Conservation (phyloP, 2,329 filamentous ascomycete genomes). For the Cercospora brassicicola region DNA sequence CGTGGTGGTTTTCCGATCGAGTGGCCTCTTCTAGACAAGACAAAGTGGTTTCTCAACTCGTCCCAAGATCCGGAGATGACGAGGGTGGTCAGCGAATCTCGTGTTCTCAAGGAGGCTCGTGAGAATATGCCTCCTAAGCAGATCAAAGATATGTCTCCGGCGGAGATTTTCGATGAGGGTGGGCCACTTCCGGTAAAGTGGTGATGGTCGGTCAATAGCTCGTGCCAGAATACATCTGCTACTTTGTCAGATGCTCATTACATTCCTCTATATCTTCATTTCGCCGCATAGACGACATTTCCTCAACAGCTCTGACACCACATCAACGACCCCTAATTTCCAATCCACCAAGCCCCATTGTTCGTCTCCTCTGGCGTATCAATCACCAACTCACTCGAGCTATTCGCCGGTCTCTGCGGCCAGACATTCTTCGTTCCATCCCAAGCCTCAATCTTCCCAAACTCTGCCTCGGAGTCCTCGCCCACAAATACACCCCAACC, state of each 20-base stretch:
- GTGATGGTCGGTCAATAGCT: not conserved
- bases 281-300: too few species aligned
- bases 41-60: not conserved
- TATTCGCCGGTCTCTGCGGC: slow-evolving; percentile 46
- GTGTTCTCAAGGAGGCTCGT: not conserved
- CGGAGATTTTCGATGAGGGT: not conserved
- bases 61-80: not conserved
- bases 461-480: slow-evolving; percentile 39
- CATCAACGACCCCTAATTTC: too few species aligned
- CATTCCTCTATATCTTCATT: not conserved
- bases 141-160: not conserved
- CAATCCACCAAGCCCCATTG: slow-evolving; percentile 50
- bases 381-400: slow-evolving; percentile 44
- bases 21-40: not conserved
- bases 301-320: too few species aligned
- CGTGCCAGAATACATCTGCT: not conserved
- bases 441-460: slow-evolving; percentile 44
- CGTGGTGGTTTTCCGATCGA: not conserved
- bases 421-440: slow-evolving; percentile 43
- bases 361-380: slow-evolving; percentile 48
- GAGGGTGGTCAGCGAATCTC: not conserved
- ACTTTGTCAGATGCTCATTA: not conserved
- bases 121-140: not conserved
- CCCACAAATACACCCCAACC: slow-evolving; percentile 47
- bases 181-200: not conserved